Base-by-base conservation (phyloP, 495 filamentous ascomycete species). In the Emericellopsis terricola region DNA sequence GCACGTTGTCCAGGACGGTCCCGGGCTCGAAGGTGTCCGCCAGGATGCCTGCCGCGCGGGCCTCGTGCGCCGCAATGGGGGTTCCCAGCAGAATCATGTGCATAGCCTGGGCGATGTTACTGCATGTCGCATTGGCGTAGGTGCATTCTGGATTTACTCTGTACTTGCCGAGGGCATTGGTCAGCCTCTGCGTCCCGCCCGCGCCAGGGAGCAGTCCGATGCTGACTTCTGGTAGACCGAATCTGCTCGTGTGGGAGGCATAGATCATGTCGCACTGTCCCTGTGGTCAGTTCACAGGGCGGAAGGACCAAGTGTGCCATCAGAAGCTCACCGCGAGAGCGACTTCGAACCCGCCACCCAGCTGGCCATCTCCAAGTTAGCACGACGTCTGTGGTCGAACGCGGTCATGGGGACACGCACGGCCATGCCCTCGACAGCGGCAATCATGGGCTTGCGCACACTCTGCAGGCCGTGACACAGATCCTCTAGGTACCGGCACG, bases 181-280 rank as follows among this genome's bases (percentile, higher is more conserved):
- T 47, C 8, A 62, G 36, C 24, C 60, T 44, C 37, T 62, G 57
- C 3, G 58, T 59, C 2, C 60, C 58, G 11, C 57, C 60, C 1
- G 51, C 53, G 3, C 59, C 59, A 0, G 60, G 60, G 26, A 64
- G 57, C 0, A 48, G 49, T 13, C 57, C 56, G 30, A 61, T 52
- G 19, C 47, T 57, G 33, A 64, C 44, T 37, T 64, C 60, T 0
- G 60, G 60, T 2, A 60, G 46, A 10, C 56, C 57, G 38, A 61
- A 61, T 23, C 20, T 39, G 15, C 56, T 47, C 31, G 47, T 37
- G 3, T 45, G 31, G 3, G 53, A 33, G 4, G 53, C 44, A 28
- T 45, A 54, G 13, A 64, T 59, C 21, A 64, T 50, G 42, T 64
- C 60, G 28, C 54, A 58, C 53, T 44, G 38, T 13, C 3, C 6